phyloP scores from a whole-genome alignment of 2,329 filamentous ascomycete genomes.

The Colletotrichum horii region DNA sequence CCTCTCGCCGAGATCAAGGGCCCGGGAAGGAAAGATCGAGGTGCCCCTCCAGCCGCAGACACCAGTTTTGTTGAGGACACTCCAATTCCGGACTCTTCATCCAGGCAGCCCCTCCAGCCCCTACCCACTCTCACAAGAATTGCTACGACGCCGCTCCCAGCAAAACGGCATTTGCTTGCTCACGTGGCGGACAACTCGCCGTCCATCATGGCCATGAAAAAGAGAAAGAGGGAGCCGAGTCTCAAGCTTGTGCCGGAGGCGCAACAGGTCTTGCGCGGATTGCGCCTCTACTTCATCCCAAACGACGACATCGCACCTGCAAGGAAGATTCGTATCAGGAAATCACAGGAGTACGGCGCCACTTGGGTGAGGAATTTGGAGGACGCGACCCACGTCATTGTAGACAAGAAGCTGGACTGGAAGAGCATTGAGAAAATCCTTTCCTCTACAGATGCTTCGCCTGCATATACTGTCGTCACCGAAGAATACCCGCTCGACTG shows the following conservation, averaged over 20 bases:
- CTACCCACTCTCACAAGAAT: conserved; percentile 19
- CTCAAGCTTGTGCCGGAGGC: conserved; percentile 54
- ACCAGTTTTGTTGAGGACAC: conserved; percentile 35
- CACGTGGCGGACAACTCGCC: conserved; percentile 4
- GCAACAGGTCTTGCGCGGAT: conserved; percentile 62
- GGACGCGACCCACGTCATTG: conserved; percentile 77
- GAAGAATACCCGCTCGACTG: conserved; percentile 75
- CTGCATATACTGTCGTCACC: conserved; percentile 61
- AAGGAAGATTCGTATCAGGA: conserved; percentile 74
- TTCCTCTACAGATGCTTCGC: conserved; percentile 33
- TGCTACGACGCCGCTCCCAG: conserved; percentile 34
- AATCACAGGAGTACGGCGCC: conserved; percentile 77
- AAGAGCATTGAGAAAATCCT: conserved; percentile 66
- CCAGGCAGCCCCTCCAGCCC: conserved; percentile 14
- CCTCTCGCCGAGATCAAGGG: conserved; percentile 27
- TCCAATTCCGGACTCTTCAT: conserved; percentile 29
- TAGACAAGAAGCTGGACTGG: conserved; percentile 73
- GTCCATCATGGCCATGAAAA: conserved; percentile 35
- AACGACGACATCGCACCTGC: conserved; percentile 75
- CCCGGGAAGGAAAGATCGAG: not conserved
- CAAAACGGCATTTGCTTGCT: conserved; percentile 15
- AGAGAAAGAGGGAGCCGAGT: conserved; percentile 49
- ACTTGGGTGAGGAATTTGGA: conserved; percentile 66
- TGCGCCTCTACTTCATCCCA: conserved; percentile 80
- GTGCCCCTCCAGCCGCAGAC: not conserved